Conservation (phyloP, 768 basidiomycete genomes). For the Wakefieldia striispora region DNA sequence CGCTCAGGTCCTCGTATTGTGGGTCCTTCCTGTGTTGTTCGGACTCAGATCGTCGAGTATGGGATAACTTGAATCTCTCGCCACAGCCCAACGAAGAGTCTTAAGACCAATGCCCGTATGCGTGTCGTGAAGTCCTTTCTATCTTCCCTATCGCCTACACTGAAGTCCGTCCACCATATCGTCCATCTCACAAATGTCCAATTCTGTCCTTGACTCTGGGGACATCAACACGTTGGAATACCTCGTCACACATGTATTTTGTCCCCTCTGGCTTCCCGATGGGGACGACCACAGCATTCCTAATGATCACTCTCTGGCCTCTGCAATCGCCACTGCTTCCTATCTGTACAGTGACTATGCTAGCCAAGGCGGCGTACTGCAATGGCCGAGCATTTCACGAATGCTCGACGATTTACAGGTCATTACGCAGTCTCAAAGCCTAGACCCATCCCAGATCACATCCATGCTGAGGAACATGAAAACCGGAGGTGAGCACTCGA, state of each 20-base stretch:
- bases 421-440: slow-evolving; percentile 2
- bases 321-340: slow-evolving; percentile 19
- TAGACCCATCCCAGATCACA: slow-evolving; percentile 6
- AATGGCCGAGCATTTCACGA: slow-evolving; percentile 28
- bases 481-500: slow-evolving; percentile 15
- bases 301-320: slow-evolving; percentile 28
- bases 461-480: slow-evolving; percentile 6
- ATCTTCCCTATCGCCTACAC: too few species aligned
- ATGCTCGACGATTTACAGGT: slow-evolving; percentile 22
- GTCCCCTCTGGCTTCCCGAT: slow-evolving; percentile 39
- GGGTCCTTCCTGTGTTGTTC: background rate
- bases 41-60: background rate
- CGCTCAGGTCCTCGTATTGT: background rate
- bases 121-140: background rate
- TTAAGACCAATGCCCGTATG: background rate
- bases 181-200: background rate
- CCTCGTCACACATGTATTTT: slow-evolving; percentile 39
- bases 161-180: background rate
- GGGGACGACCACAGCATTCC: slow-evolving; percentile 25
- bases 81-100: background rate
- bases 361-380: slow-evolving; percentile 1
- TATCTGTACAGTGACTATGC: slow-evolving; percentile 13
- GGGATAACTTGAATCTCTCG: background rate
- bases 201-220: background rate
- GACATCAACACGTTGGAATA: slow-evolving; percentile 17